These are phyloP conservation scores for Sugiyamaella chiloensis DNA, from an alignment of 805 yeast genomes.

Conservation along the genomic window DNA sequence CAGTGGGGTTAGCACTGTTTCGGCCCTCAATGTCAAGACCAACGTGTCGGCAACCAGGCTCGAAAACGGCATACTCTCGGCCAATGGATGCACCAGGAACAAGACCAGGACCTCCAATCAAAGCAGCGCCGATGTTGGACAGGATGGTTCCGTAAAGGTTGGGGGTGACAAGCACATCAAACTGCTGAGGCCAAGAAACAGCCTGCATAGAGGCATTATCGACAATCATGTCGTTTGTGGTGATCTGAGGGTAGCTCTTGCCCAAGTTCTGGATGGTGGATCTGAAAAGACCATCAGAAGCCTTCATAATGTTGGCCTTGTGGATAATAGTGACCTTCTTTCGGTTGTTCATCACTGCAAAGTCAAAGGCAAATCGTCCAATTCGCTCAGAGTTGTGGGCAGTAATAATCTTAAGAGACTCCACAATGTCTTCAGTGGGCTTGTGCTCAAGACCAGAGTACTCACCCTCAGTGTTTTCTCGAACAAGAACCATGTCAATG, in stretches of 20 bases:
- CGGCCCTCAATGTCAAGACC: constrained; percentile 95
- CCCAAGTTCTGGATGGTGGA: constrained; percentile 86
- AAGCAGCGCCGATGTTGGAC: constrained; percentile 97
- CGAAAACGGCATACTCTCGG: constrained; percentile 95
- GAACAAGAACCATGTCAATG: constrained; percentile 88
- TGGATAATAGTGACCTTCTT: constrained; percentile 93
- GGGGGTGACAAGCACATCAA: constrained; percentile 96
- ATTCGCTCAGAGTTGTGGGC: constrained; percentile 93
- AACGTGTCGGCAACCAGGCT: constrained; percentile 99
- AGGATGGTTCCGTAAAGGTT: constrained; percentile 96
- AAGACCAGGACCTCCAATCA: constrained; percentile 96
- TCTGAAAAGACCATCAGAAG: constrained; percentile 97
- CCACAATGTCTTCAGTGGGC: constrained; percentile 96
- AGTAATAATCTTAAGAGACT: constrained; percentile 92
- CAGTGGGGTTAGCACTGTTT: constrained; percentile 96
- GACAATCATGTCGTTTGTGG: constrained; percentile 88
- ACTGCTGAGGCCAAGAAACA: constrained; percentile 96
- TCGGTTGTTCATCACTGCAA: constrained; percentile 89
- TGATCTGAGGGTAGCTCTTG: constrained; percentile 76
- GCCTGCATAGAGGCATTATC: constrained; percentile 99
- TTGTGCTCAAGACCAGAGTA: constrained; percentile 98
- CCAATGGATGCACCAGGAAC: constrained; percentile 99
- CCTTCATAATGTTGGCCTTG: constrained; percentile 98
- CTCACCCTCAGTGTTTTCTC: constrained; percentile 99
- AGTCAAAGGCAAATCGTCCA: constrained; percentile 95